Percentiles rank a stretch among this genome's conserved stretches.
phyloP scores from a whole-genome alignment of 495 filamentous ascomycete species.

The Eremomyces bilateralis region DNA sequence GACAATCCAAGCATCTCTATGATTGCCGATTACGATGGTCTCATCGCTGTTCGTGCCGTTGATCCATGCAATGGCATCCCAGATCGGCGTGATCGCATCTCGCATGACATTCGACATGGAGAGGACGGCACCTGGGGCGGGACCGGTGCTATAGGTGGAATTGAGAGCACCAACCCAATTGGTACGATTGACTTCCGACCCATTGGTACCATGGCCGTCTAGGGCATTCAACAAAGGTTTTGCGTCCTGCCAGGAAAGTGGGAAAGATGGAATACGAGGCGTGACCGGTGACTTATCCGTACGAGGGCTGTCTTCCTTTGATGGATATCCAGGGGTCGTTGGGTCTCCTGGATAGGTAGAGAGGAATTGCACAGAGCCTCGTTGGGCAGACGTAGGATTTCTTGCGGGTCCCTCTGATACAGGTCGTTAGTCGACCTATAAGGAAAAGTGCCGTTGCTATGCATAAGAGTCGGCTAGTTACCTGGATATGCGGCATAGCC shows the following conservation, averaged over 20 bases:
- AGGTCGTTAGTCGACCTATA: not conserved
- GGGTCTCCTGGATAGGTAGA: constrained; percentile 16
- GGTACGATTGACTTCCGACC: constrained; percentile 11
- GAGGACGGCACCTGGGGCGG: constrained; percentile 9
- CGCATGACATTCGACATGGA: constrained; percentile 13
- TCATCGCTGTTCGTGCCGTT: constrained; percentile 18
- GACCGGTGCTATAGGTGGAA: constrained; percentile 14
- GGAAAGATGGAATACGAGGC: constrained; percentile 17
- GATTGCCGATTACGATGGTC: constrained; percentile 15
- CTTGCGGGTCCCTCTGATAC: constrained; percentile 12
- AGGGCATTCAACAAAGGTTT: constrained; percentile 14
- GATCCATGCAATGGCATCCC: constrained; percentile 18
- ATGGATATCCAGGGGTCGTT: constrained; percentile 17
- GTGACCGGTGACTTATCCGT: constrained; percentile 7
- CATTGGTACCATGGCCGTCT: constrained; percentile 12
- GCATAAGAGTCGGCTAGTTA: constrained; percentile 1
- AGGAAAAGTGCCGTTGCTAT: not conserved
- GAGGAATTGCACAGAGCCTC: constrained; percentile 14
- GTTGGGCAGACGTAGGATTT: constrained; percentile 14
- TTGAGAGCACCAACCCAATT: constrained; percentile 15
- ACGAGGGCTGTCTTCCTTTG: constrained; percentile 10
- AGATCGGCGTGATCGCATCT: constrained; percentile 11
- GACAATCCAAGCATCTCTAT: constrained; percentile 20
- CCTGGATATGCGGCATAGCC: constrained; percentile 15
- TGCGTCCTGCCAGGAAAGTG: constrained; percentile 16